Conservation (phyloP, 306 rosid genomes). For the Prunus mongolica region DNA sequence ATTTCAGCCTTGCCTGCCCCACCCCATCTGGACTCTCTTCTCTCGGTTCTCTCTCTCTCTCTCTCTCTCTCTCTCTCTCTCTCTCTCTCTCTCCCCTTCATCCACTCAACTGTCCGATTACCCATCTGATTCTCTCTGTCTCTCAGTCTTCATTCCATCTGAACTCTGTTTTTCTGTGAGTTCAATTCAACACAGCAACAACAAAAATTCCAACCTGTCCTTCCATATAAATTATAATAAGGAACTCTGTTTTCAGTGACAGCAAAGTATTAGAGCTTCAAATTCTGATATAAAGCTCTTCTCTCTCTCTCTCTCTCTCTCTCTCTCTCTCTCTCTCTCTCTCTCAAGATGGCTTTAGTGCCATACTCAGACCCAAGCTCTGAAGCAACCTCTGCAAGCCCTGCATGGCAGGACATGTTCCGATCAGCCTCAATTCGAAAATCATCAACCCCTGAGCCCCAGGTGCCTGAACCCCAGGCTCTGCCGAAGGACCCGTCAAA, state of each 20-base stretch:
- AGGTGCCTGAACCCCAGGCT: slow-evolving; percentile 13
- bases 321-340: slow-evolving; percentile 2
- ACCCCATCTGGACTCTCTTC: slow-evolving; percentile 2
- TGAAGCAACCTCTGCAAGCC: slow-evolving; percentile 31
- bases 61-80: not conserved
- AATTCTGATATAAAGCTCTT: not conserved
- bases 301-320: not conserved
- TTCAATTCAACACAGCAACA: not conserved
- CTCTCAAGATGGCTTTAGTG: slow-evolving; percentile 55
- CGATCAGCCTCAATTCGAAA: slow-evolving; percentile 68
- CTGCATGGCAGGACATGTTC: slow-evolving; percentile 97
- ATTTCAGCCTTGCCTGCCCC: not conserved
- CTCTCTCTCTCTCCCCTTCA: not conserved
- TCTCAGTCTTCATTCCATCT: not conserved
- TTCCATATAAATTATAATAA: not conserved
- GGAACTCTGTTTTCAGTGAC: not conserved
- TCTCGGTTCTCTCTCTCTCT: not conserved
- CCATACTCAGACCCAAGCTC: slow-evolving; percentile 61
- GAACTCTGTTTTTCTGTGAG: not conserved
- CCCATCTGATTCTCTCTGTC: not conserved
- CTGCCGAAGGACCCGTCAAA: not conserved
- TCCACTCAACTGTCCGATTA: not conserved
- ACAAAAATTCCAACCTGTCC: not conserved
- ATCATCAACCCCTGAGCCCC: slow-evolving; percentile 33
- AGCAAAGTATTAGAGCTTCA: not conserved